A percentile compares a stretch with the other conserved stretches of the same genome.
phyloP scores from a whole-genome alignment of 1,139 yeast species.

The Blastobotrys persicus region DNA sequence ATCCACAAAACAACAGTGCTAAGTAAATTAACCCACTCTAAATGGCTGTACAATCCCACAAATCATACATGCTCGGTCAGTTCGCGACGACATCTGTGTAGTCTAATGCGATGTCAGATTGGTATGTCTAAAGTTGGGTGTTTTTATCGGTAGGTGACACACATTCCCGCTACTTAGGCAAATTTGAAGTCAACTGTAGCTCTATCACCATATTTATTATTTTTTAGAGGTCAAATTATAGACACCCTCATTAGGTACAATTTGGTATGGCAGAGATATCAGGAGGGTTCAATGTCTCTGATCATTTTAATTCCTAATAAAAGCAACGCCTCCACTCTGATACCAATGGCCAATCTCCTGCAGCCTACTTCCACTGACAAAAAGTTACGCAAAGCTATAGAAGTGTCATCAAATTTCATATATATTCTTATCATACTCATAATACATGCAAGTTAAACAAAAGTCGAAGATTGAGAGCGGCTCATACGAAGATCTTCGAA shows the following conservation, averaged over 20 bases:
- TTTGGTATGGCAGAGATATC: no score
- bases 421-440: neutral
- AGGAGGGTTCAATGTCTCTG: no score
- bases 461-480: constrained; percentile 13
- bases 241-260: no score
- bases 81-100: constrained; percentile 51
- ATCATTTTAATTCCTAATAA: no score
- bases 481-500: constrained; percentile 32
- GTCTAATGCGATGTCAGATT: neutral
- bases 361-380: no score
- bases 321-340: no score
- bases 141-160: no score
- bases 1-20: neutral
- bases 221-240: neutral
- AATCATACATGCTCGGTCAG: constrained; percentile 95
- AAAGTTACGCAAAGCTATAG: no score
- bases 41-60: constrained; percentile 89
- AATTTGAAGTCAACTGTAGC: neutral
- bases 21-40: constrained; percentile 39
- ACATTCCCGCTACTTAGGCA: no score
- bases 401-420: neutral
- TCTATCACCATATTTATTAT: neutral
- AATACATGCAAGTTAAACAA: constrained; percentile 14
- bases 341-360: no score
- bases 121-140: no score